Evolutionary conservation across 1,284 basidiomycete species (phyloP), one percentile per base, ranked within the genome.

Genomic region (Moniliella sp.): DNA sequence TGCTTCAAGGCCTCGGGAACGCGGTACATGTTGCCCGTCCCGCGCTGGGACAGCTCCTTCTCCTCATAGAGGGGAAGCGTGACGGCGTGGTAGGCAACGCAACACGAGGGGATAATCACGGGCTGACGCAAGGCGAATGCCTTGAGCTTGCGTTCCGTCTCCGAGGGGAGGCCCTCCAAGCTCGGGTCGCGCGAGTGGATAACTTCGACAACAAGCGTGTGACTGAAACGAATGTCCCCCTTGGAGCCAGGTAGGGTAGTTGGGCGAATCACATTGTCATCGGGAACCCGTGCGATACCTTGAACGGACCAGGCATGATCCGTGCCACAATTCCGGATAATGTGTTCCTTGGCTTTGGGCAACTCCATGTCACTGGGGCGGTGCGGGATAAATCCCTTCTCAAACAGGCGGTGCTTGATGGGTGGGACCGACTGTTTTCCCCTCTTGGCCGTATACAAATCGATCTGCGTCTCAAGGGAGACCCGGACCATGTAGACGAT

Each of bases 231-330:
- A 15, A 59, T 46, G 15, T 35, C 30, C 4, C 48, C 43, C 29
- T 46, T 45, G 2, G 46, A 46, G 4, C 54, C 53, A 8, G 44
- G 35, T n/a, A 55, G 42, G 3, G 56, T 59, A 2, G 43, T 43
- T 1, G 50, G 44, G 4, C 56, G 49, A 19, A 55, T 55, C 19
- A 42, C 36, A 27, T 59, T 59, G 37, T 59, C 56, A 32, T 59
- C 51, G 7, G 56, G 56, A 40, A 59, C 50, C 10, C 56, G 42
- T 54, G n/a, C n/a, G n/a, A n/a, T n/a, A n/a, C n/a, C n/a, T n/a
- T n/a, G n/a, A n/a, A n/a, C n/a, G n/a, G n/a, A n/a, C n/a, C n/a
- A n/a, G n/a, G n/a, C n/a, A n/a, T n/a, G n/a, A n/a, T n/a, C n/a
- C n/a, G n/a, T n/a, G n/a, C n/a, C n/a, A n/a, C n/a, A n/a, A n/a